A percentile compares a stretch with the other conserved stretches of the same genome.
phyloP scores from a whole-genome alignment of 2,329 filamentous ascomycete species.

The Xylariaceae sp. region DNA sequence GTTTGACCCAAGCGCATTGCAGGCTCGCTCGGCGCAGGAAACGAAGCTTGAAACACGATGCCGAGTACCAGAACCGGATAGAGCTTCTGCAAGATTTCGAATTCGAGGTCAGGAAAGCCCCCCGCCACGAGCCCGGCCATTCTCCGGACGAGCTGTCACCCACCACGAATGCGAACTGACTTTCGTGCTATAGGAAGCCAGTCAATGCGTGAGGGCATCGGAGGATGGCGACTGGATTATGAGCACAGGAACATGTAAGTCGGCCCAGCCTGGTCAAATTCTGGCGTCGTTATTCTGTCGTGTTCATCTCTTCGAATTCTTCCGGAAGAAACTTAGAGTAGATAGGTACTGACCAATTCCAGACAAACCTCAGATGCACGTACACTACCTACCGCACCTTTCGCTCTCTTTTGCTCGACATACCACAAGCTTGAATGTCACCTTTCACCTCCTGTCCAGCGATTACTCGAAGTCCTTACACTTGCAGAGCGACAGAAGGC shows the following conservation, averaged over 20 bases:
- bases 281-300: no score
- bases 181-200: no score
- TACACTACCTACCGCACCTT: conserved; percentile 88
- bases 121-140: conserved; percentile 2
- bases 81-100: conserved; percentile 96
- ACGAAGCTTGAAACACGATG: conserved; percentile 82
- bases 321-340: no score
- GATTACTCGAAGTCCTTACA: conserved; percentile 95
- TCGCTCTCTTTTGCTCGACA: conserved; percentile 91
- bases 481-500: conserved; percentile 79
- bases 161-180: no score
- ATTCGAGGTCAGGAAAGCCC: no score
- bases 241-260: conserved; percentile 82
- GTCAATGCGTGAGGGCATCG: conserved; percentile 74
- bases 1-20: no score
- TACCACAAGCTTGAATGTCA: conserved; percentile 85
- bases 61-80: conserved; percentile 87
- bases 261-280: no score
- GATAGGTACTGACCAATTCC: conserved; percentile 1
- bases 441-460: conserved; percentile 77
- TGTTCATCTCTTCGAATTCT: no score
- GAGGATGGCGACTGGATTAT: conserved; percentile 97
- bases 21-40: conserved; percentile 76
- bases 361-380: conserved; percentile 77
- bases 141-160: background rate